Evolutionary conservation across 805 yeast genomes (phyloP).

Genomic region (Wickerhamiella nectarea): DNA sequence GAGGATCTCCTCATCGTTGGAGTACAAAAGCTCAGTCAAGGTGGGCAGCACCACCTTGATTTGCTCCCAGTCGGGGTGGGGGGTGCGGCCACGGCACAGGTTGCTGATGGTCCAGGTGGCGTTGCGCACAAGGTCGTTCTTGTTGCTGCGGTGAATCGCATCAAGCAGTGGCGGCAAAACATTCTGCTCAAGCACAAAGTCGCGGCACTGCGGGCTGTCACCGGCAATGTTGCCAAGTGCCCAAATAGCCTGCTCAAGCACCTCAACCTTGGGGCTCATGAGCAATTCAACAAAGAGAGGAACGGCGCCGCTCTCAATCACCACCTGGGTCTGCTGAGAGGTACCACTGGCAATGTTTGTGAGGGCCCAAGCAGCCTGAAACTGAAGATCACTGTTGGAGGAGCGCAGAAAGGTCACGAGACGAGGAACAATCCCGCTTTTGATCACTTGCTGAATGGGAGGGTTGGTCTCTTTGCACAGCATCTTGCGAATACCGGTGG

Average conservation of each 20-base stretch:
- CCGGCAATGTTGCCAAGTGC: slow-evolving; percentile 98
- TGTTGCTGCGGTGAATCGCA: slow-evolving; percentile 66
- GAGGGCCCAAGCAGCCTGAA: slow-evolving; percentile 99
- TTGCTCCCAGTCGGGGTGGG: slow-evolving; percentile 88
- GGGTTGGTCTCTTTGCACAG: slow-evolving; percentile 90
- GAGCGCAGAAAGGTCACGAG: slow-evolving; percentile 69
- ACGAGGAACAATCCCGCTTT: slow-evolving; percentile 85
- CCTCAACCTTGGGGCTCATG: slow-evolving; percentile 71
- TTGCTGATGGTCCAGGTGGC: slow-evolving; percentile 98
- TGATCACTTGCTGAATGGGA: slow-evolving; percentile 86
- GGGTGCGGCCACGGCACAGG: slow-evolving; percentile 90
- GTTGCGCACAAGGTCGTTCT: slow-evolving; percentile 73
- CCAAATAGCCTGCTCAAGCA: slow-evolving; percentile 98
- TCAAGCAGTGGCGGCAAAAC: slow-evolving; percentile 83
- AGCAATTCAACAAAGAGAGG: slow-evolving; percentile 78
- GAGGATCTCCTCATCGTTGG: slow-evolving; percentile 82
- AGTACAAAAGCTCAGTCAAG: slow-evolving; percentile 76
- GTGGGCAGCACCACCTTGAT: slow-evolving; percentile 85
- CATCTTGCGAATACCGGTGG: slow-evolving; percentile 85
- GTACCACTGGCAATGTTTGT: slow-evolving; percentile 95
- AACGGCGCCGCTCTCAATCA: slow-evolving; percentile 87
- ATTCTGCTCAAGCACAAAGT: slow-evolving; percentile 66
- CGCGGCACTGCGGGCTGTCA: slow-evolving; percentile 82
- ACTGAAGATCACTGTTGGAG: slow-evolving; percentile 71
- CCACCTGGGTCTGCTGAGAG: slow-evolving; percentile 76